Evolutionary conservation across 2,329 filamentous ascomycete genomes (phyloP).

Genomic region (Aspergillus novofumigatus): DNA sequence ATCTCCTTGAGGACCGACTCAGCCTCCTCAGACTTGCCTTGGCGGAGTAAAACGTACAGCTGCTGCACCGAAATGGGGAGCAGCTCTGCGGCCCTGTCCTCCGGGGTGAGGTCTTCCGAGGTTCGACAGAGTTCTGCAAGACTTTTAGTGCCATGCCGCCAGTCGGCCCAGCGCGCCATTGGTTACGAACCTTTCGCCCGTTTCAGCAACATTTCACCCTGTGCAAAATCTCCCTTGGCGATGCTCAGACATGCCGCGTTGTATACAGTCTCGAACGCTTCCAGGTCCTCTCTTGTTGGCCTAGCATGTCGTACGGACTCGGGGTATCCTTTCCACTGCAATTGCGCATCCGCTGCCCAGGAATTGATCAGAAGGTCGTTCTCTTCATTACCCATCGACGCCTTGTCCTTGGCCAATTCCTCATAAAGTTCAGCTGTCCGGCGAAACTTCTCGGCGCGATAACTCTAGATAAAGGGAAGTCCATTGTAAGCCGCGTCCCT

Average conservation of each 20-base stretch:
- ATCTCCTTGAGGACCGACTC: conserved; percentile 50
- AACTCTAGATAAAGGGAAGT: conserved; percentile 29
- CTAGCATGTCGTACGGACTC: conserved; percentile 50
- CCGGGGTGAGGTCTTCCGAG: conserved; percentile 55
- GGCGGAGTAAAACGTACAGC: conserved; percentile 54
- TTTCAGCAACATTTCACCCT: conserved; percentile 56
- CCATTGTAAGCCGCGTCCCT: not conserved
- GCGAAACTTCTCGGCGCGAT: conserved; percentile 58
- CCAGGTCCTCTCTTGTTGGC: conserved; percentile 55
- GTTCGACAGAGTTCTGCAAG: conserved; percentile 53
- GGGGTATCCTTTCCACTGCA: conserved; percentile 56
- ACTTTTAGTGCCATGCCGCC: conserved; percentile 4
- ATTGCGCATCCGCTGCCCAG: conserved; percentile 58
- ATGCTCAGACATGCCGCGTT: conserved; percentile 62
- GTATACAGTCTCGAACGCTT: conserved; percentile 62
- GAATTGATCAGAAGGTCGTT: conserved; percentile 61
- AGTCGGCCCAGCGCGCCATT: not conserved
- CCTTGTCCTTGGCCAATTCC: conserved; percentile 41
- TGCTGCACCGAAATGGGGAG: conserved; percentile 60
- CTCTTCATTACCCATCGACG: conserved; percentile 46
- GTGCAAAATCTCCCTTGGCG: conserved; percentile 55
- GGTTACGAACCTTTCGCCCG: conserved; percentile 49
- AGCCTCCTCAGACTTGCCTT: conserved; percentile 55
- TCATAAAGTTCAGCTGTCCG: conserved; percentile 53
- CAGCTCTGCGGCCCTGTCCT: conserved; percentile 57